These are phyloP conservation scores for Rostrohypoxylon terebratum DNA, from an alignment of 495 filamentous ascomycete species.

Conservation along the genomic window DNA sequence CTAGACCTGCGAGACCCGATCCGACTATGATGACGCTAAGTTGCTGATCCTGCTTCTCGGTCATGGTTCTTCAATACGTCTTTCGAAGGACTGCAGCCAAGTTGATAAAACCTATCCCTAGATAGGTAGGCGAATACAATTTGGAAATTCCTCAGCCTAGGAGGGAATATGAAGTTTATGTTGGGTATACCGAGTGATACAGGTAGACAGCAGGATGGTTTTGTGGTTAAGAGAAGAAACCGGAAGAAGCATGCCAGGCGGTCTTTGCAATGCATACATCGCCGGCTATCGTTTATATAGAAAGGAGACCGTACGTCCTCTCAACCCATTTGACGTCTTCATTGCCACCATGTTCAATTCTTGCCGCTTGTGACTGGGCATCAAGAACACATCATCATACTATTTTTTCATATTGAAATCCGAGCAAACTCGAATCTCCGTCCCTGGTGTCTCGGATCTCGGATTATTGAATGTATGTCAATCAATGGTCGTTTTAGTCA, in stretches of 20 bases:
- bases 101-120: background rate
- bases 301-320: background rate
- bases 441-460: constrained; percentile 22
- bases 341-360: constrained; percentile 4
- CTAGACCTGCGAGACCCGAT: constrained; percentile 45
- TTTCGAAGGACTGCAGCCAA: background rate
- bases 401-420: constrained; percentile 7
- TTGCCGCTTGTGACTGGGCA: constrained; percentile 17
- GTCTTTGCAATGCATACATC: constrained; percentile 1
- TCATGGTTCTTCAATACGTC: constrained; percentile 15
- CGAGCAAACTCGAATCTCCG: constrained; percentile 39
- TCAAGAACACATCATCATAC: constrained; percentile 23
- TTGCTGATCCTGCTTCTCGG: constrained; percentile 16
- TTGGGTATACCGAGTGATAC: background rate
- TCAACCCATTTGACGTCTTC: background rate
- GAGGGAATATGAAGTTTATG: background rate
- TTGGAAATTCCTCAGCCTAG: background rate
- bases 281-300: constrained; percentile 11
- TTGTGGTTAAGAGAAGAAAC: background rate
- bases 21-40: constrained; percentile 46
- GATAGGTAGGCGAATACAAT: background rate
- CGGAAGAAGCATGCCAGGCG: background rate
- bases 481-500: constrained; percentile 8
- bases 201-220: background rate
- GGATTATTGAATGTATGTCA: constrained; percentile 13